Base-by-base conservation (phyloP, 1,284 basidiomycete genomes). In the Mycena sp. region DNA sequence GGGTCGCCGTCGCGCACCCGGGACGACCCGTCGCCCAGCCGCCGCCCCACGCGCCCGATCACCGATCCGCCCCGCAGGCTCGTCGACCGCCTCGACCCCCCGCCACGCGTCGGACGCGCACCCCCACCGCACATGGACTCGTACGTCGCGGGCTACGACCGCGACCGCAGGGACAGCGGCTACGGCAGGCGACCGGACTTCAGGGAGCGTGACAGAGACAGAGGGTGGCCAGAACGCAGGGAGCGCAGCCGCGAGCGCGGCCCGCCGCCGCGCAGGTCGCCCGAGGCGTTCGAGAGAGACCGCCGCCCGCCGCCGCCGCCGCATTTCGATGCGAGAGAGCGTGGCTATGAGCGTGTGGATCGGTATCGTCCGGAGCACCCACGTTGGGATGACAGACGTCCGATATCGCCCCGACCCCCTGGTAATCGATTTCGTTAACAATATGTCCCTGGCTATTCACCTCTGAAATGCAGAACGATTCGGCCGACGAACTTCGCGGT, bases 191-290 rank as follows among this genome's bases (percentile, higher is more conserved):
- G 65, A 32, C 21, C 30, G 19, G 66, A 67, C 12, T 40, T 41
- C 40, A n/a, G n/a, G n/a, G 58, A 69, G 45, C 58, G 61, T n/a
- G n/a, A n/a, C 37, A 63, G 73, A 41, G 76, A 76, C 62, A 43
- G 58, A 53, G 58, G 48, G 23, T 57, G 58, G 63, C 29, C 48
- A 28, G 46, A 57, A 9, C 16, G 53, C 10, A 16, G 58, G 30
- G 59, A 55, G 6, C 51, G 51, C 37, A 44, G 52, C 7, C 21
- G 44, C 1, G 58, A 54, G 7, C 50, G 51, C 23, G 51, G 43
- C 1, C 44, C 40, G 2, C 52, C 52, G 2, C 53, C 38, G 25
- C 50, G 56, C 16, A 50, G 62, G 23, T 50, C 45, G 4, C 57
- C 58, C 43, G 58, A 60, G 25, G 7, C 37, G 17, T 57, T 52